Evolutionary conservation across 148 eudicot genomes (phyloP).

Genomic region (Nepenthes mirabilis): DNA sequence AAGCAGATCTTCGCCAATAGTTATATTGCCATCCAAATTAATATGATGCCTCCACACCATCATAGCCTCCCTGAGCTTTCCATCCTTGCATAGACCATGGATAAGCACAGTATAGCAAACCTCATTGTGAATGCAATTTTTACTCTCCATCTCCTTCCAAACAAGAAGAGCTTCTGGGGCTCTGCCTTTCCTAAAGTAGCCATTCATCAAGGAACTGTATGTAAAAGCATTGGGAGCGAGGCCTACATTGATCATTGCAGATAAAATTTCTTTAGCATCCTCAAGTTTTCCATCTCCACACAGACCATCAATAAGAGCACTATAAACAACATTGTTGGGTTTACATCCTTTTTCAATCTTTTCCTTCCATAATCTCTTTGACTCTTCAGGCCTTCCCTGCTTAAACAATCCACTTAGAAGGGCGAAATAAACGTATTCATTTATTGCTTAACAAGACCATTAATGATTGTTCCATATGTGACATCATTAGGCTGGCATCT

Average conservation of each 20-base stretch:
- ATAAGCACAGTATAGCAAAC: constrained; percentile 72
- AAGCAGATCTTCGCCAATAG: too few species aligned
- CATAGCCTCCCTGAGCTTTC: constrained; percentile 61
- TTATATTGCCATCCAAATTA: too few species aligned
- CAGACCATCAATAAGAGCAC: constrained; percentile 74
- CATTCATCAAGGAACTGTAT: constrained; percentile 73
- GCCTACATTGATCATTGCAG: constrained; percentile 50
- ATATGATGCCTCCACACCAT: constrained; percentile 59
- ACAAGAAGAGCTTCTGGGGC: constrained; percentile 47
- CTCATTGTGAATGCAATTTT: constrained; percentile 24
- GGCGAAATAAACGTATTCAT: constrained; percentile 57
- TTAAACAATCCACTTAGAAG: constrained; percentile 76
- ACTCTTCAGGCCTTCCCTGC: constrained; percentile 57
- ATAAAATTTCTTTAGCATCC: constrained; percentile 48
- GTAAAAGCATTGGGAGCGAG: constrained; percentile 60
- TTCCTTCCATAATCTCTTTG: constrained; percentile 47
- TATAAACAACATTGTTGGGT: constrained; percentile 60
- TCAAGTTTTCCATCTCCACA: constrained; percentile 47
- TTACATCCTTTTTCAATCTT: constrained; percentile 46
- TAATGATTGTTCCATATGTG: constrained; percentile 77
- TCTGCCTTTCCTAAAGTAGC: constrained; percentile 53
- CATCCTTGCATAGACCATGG: constrained; percentile 54
- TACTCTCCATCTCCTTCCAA: constrained; percentile 62
- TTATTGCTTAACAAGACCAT: constrained; percentile 81
- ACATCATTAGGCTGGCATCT: constrained; percentile 66